Base-by-base conservation (phyloP, 2,329 filamentous ascomycete species). In the Domatiomyces globalis region DNA sequence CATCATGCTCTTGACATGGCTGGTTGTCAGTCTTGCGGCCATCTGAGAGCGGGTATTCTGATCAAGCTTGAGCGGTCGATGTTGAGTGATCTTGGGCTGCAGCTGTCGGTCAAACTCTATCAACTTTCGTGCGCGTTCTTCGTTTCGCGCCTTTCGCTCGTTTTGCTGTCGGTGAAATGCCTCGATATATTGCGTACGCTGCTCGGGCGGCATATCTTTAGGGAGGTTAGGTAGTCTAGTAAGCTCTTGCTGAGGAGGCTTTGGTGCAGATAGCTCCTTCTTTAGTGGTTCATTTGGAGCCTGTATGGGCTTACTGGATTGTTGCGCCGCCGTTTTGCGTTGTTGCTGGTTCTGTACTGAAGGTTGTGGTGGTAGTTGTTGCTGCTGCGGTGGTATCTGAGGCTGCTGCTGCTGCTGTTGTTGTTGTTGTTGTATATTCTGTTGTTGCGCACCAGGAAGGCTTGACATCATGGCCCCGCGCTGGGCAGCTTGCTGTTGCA, bases 1-100 rank as follows among this genome's bases (percentile, higher is more conserved):
- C 17, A 73, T 57, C 62, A 73, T 68, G 48, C 69, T 67, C 49
- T 66, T 65, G 36, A 61, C 69, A 64, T 56, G 71, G 63, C 39
- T 63, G 55, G 67, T 71, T 66, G 19, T 61, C 49, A 51, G 61
- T 56, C 51, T 67, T 69, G 50, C 67, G 63, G 49, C 69, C 19
- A 39, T 39, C 33, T 39, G 33, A 15, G 33, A 39, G 12, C 33
- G 33, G 10, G 15, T 15, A 39, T 15, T 39, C 33, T 15, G 33
- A 15, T 39, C 33, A 5, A 39, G 12, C 33, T 63, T 44, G 8
- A 69, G 54, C 4, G 66, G 65, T 3, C 65, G 62, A 45, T 47
- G 62, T 51, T 39, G 63, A 59, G 44, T 65, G 61, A 55, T 65
- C 61, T 43, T 63, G 63, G 63, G 61, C 53, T 70, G 70, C 17